These are phyloP conservation scores for Phytopythium oedochilum DNA, from an alignment of 352 stramenopile genomes.

Conservation along the genomic window DNA sequence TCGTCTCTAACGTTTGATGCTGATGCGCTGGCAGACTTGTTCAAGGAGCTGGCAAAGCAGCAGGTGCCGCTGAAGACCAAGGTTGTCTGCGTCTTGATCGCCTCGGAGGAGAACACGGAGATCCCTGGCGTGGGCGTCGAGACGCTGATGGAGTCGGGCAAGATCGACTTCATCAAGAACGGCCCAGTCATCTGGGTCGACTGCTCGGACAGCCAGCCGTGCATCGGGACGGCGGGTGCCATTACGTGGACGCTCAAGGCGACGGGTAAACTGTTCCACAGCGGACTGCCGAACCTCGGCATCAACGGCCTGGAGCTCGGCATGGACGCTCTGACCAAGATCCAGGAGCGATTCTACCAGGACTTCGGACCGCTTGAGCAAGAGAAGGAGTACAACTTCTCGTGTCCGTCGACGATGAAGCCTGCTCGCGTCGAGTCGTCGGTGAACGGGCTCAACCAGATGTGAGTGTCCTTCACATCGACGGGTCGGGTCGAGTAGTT, in stretches of 20 bases:
- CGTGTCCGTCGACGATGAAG: conserved; percentile 78
- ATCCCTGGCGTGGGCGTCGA: conserved; percentile 84
- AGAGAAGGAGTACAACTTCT: conserved; percentile 88
- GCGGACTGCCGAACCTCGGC: conserved; percentile 76
- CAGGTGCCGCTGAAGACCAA: conserved; percentile 55
- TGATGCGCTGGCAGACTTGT: too few relatives aligned
- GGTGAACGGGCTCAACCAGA: conserved; percentile 64
- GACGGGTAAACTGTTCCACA: conserved; percentile 89
- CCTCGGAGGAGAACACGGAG: conserved; percentile 76
- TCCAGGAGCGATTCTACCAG: conserved; percentile 88
- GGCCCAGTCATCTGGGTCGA: conserved; percentile 90
- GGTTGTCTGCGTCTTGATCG: conserved; percentile 87
- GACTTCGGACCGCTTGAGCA: conserved; percentile 78
- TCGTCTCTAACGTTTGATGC: background rate
- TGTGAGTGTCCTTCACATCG: conserved; percentile 26
- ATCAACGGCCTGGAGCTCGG: conserved; percentile 89
- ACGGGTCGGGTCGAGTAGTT: background rate
- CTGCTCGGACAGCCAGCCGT: conserved; percentile 86
- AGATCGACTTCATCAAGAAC: conserved; percentile 91
- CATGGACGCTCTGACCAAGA: conserved; percentile 75
- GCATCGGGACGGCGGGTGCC: conserved; percentile 84
- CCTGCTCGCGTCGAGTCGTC: conserved; percentile 69
- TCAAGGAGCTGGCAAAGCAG: conserved; percentile 63
- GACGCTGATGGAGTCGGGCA: conserved; percentile 74
- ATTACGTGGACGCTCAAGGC: conserved; percentile 88